phyloP scores from a whole-genome alignment of 2,329 filamentous ascomycete genomes.

The Diaporthe amygdali region DNA sequence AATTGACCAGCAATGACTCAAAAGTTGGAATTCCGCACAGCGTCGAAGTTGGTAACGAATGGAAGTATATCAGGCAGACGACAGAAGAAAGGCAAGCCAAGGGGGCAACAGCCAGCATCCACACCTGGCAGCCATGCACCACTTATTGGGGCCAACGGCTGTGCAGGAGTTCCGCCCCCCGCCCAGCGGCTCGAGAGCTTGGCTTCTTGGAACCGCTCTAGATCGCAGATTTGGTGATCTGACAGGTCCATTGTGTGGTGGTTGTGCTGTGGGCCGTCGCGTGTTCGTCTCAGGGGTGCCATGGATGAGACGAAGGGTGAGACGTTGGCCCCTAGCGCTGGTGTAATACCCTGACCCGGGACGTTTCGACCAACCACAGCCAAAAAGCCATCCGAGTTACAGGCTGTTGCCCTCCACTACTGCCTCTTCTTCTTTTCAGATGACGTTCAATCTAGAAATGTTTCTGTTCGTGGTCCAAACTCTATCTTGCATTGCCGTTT shows the following conservation, averaged over 20 bases:
- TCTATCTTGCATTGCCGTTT: not conserved
- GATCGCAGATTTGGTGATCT: constrained; percentile 19
- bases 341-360: constrained; percentile 10
- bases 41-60: not conserved
- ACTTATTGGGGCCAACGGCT: constrained; percentile 11
- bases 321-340: constrained; percentile 8
- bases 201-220: constrained; percentile 4
- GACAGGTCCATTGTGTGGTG: constrained; percentile 6
- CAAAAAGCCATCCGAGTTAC: not conserved
- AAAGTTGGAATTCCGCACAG: not conserved
- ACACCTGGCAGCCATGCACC: not conserved
- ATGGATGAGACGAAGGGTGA: constrained; percentile 23
- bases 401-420: not conserved
- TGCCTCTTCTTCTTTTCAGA: not conserved
- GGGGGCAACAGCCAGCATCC: not conserved
- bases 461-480: not conserved
- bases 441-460: not conserved
- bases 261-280: constrained; percentile 2
- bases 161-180: not conserved
- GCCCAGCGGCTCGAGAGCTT: not conserved
- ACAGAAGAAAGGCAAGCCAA: not conserved
- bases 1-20: constrained; percentile 20
- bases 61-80: constrained; percentile 2
- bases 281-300: constrained; percentile 18
- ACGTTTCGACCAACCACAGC: constrained; percentile 13